Evolutionary conservation across 2,329 filamentous ascomycete genomes (phyloP).

Genomic region (Colletotrichum sp.): DNA sequence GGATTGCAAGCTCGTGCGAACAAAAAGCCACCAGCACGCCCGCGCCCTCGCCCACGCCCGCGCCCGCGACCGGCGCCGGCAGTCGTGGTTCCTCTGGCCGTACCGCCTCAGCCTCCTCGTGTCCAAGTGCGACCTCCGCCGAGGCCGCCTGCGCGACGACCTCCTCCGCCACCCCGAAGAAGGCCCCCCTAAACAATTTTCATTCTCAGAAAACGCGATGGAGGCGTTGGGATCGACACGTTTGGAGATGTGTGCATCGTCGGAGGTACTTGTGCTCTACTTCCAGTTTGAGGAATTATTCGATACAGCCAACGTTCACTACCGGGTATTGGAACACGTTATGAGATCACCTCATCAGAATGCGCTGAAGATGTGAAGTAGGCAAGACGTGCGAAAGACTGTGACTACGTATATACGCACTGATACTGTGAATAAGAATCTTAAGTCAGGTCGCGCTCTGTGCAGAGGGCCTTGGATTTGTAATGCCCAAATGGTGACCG

Average conservation of each 20-base stretch:
- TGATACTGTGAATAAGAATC: neutral
- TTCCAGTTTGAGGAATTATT: neutral
- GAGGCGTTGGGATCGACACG: too few relatives aligned
- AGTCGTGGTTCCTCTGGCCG: neutral
- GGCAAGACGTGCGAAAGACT: neutral
- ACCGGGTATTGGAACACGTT: accelerated
- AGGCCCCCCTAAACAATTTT: neutral
- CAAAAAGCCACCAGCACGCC: neutral
- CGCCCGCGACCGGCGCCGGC: neutral
- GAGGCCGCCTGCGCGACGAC: neutral
- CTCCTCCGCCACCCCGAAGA: neutral
- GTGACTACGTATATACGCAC: neutral
- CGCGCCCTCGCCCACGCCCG: too few relatives aligned
- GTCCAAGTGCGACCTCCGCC: neutral
- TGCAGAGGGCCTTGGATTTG: neutral
- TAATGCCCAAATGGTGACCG: neutral
- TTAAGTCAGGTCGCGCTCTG: neutral
- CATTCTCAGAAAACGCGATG: neutral
- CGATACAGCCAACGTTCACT: neutral
- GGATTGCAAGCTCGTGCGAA: neutral
- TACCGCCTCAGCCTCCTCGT: neutral
- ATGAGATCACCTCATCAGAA: neutral
- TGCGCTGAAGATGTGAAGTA: neutral
- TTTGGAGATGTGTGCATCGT: neutral
- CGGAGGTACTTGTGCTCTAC: neutral